Evolutionary conservation across 768 basidiomycete genomes (phyloP).

Genomic region (Russula compacta): DNA sequence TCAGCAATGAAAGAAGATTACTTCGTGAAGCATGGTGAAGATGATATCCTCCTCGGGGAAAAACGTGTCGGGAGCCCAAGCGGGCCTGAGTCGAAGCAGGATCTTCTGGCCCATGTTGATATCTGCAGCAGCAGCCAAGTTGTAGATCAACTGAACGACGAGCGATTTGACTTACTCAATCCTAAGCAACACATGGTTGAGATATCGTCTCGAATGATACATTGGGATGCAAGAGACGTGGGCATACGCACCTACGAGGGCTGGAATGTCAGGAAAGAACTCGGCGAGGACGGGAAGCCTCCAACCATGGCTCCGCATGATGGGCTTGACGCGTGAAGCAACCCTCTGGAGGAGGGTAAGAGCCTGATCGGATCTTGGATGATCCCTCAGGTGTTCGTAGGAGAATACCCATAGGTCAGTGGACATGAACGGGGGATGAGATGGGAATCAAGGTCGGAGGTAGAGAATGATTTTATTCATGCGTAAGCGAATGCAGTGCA

Average conservation of each 20-base stretch:
- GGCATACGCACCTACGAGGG: conserved; percentile 53
- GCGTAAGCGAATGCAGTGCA: too few relatives aligned
- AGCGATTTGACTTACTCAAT: conserved; percentile 17
- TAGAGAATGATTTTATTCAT: not conserved
- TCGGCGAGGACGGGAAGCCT: conserved; percentile 70
- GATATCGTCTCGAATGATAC: not conserved
- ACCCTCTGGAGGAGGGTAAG: conserved; percentile 58
- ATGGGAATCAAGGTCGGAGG: not conserved
- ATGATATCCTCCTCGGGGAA: conserved; percentile 68
- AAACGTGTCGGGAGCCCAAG: conserved; percentile 59
- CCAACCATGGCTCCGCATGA: conserved; percentile 85
- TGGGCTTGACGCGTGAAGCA: conserved; percentile 80
- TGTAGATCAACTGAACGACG: conserved; percentile 1
- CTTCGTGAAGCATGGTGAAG: conserved; percentile 87
- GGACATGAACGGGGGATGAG: conserved; percentile 33
- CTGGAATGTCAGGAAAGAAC: conserved; percentile 72
- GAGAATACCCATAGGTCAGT: conserved; percentile 49
- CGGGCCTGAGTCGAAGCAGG: conserved; percentile 68
- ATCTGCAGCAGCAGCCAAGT: conserved; percentile 36
- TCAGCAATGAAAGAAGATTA: conserved; percentile 21
- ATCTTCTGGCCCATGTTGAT: conserved; percentile 78
- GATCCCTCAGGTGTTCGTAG: conserved; percentile 62
- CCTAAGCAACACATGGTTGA: conserved; percentile 7
- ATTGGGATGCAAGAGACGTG: too few relatives aligned
- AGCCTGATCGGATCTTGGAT: conserved; percentile 59